Conservation (phyloP, 805 yeast genomes). For the Lipomyces chichibuensis region DNA sequence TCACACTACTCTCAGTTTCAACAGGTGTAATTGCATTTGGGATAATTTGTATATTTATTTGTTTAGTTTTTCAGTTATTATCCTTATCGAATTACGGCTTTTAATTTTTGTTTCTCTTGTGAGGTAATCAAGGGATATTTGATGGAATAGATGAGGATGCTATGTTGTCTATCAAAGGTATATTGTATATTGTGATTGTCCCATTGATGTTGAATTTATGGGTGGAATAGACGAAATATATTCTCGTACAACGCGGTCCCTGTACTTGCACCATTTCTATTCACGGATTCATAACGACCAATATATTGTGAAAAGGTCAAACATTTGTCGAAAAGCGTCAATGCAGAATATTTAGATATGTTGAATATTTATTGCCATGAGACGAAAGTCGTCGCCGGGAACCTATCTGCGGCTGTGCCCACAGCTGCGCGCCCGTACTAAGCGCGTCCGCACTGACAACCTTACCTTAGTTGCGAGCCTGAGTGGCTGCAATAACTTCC, state of each 20-base stretch:
- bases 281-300: neutral
- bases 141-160: neutral
- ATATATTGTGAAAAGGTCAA: neutral
- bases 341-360: neutral
- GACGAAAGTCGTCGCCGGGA: neutral
- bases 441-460: neutral
- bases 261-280: neutral
- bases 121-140: neutral
- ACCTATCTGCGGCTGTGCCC: neutral
- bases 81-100: neutral
- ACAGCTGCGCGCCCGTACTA: neutral
- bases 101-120: constrained; percentile 2
- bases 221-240: neutral
- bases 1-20: constrained; percentile 11
- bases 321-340: neutral
- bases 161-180: neutral
- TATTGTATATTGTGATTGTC: neutral
- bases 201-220: neutral
- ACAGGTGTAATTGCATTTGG: constrained; percentile 28
- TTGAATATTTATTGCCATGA: neutral
- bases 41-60: constrained; percentile 23
- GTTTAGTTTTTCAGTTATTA: neutral
- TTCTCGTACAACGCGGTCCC: neutral
- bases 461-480: neutral
- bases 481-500: neutral